Evolutionary conservation across 768 basidiomycete species (phyloP), one percentile per base, ranked within the genome.

Genomic region (Suillus cothurnatus): DNA sequence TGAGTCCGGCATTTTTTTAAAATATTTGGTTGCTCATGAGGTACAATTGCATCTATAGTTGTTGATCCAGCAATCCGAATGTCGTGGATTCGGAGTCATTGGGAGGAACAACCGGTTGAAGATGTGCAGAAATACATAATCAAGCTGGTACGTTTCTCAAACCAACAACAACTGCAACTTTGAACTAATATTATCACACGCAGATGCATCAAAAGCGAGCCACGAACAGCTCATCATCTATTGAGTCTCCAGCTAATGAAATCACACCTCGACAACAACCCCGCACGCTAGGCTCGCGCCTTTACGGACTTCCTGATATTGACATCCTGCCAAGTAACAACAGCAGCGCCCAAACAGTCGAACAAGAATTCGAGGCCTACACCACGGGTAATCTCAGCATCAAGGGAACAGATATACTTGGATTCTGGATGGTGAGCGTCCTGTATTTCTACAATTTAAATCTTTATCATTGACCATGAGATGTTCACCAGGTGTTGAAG

Each of bases 11-110:
- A 49, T 49, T 6, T 49, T 49, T 23, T 23, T 19, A 3, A 34
- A 56, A 56, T 34, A 23, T 17, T 43, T 32, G n/a, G 28, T 60
- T 60, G 36, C 31, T 43, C 31, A 41, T 41, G 6, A 41, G 41
- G 4, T 5, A 60, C 36, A 23, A 39, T 43, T 60, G 36, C 58
- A 38, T 39, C 15, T 23, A 34, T 41, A 64, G 63, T 64, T 34
- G 38, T 58, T 15, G 28, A 64, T 26, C 53, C 31, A 0, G 43
- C 4, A 1, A 47, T 64, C 26, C 15, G 17, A 34, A 56, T 64
- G 45, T 64, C n/a, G 6, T 49, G 47, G 47, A 3, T 49, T 49
- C 23, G 0, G 47, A 49, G 23, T 49, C 2, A 4, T 49, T 49
- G 47, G 23, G 47, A 6, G 47, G n/a, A 49, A 23, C 23, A 49